Evolutionary conservation across 2,329 filamentous ascomycete species (phyloP), one percentile per base, ranked within the genome.

Genomic region (Nannizziopsis barbatae): DNA sequence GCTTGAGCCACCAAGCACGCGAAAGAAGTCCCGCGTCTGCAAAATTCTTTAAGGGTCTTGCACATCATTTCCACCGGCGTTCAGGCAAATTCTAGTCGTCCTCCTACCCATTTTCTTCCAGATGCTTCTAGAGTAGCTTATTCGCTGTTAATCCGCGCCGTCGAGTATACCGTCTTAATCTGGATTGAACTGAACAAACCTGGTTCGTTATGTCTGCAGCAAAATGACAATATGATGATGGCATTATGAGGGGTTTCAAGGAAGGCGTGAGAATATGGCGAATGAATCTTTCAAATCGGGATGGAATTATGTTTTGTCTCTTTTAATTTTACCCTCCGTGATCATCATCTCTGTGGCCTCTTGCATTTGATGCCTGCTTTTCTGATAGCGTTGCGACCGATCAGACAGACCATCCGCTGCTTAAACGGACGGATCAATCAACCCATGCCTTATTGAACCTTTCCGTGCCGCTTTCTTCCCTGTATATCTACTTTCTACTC

Each of bases 1-100:
- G 37, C 75, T 96, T 55, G 90, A 96, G 70, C 90, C 90, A 52
- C 81, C 82, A 47, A 92, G 90, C 76, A 88, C 86, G 11, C 45
- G 45, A 30, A 47, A 47, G 74, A 83, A 78, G 70, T 75, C 39
- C 32, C 41, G 40, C 32, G 33, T 38, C 40, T 49, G 46, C 46
- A 49, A 49, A 22, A 49, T 49, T 10, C 18, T 49, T 14, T 49
- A 43, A 44, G 18, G 30, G 5, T 27, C 18, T 42, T 5, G 8
- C 39, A 40, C 39, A 37, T 10, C 37, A 7, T 46, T 31, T n/a
- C 44, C 32, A 33, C 37, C 20, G 46, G 46, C 46, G 46, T 49
- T 44, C 43, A 27, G 35, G 43, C 40, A 39, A 52, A 47, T 14
- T 47, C 46, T 22, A 49, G 43, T 20, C 39, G 43, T 49, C 50